Percentiles rank a stretch among this genome's conserved stretches.
These are phyloP conservation scores for Phaseolus coccineus DNA, from an alignment of 331 rosid species.

Conservation along the genomic window DNA sequence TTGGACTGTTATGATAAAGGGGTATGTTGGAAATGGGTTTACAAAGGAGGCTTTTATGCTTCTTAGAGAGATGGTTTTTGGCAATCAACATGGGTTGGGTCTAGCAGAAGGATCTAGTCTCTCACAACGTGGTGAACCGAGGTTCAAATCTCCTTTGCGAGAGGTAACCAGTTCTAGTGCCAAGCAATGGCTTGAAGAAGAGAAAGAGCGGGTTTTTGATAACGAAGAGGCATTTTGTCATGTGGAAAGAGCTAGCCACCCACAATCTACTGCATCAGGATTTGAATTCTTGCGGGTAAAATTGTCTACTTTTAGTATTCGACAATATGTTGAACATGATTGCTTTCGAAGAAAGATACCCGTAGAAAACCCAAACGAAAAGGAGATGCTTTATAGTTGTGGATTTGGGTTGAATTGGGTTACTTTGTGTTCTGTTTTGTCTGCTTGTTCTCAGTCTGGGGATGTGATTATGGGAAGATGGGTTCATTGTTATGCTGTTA, in stretches of 20 bases:
- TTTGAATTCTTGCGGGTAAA: not conserved
- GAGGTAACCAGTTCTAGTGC: not conserved
- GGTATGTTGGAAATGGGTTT: constrained; percentile 62
- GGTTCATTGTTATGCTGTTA: constrained; percentile 75
- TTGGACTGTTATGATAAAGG: constrained; percentile 77
- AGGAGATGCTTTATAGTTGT: constrained; percentile 55
- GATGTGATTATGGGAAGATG: constrained; percentile 65
- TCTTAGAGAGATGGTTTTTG: constrained; percentile 63
- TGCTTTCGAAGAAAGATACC: not conserved
- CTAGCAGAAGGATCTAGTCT: not conserved
- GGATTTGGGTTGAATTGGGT: constrained; percentile 59
- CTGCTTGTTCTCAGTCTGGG: constrained; percentile 66
- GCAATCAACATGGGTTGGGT: not conserved
- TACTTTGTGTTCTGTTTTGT: constrained; percentile 65
- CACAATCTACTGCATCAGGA: not conserved
- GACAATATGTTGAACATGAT: not conserved
- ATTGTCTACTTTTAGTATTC: not conserved
- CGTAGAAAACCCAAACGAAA: not conserved
- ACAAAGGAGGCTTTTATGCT: constrained; percentile 58
- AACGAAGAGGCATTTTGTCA: not conserved
- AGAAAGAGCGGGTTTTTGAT: not conserved
- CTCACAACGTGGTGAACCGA: not conserved
- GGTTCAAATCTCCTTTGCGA: not conserved
- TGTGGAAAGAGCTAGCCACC: not conserved
- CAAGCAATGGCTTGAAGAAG: not conserved